A percentile compares a stretch with the other conserved stretches of the same genome.
These are phyloP conservation scores for Fusarium sp. DNA, from an alignment of 2,329 filamentous ascomycete species.

Conservation along the genomic window DNA sequence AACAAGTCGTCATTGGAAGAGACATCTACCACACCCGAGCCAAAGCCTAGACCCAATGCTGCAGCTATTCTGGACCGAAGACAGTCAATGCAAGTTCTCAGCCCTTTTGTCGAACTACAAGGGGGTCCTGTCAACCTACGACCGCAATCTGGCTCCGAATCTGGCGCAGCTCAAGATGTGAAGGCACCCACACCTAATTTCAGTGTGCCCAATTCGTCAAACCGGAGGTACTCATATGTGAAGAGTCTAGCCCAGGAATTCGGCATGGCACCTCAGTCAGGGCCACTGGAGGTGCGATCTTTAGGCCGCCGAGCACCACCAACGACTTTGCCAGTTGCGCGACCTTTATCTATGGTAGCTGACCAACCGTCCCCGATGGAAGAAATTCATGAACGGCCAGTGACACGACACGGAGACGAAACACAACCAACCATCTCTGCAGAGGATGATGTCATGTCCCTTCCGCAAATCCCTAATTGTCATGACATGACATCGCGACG, in stretches of 20 bases:
- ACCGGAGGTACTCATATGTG: conserved; percentile 61
- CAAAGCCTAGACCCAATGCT: conserved; percentile 65
- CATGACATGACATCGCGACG: conserved; percentile 42
- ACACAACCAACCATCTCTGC: conserved; percentile 18
- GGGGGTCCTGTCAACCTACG: conserved; percentile 45
- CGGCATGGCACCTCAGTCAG: conserved; percentile 31
- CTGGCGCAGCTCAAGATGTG: conserved; percentile 25
- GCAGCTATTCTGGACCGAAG: conserved; percentile 64
- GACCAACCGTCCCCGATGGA: conserved; percentile 63
- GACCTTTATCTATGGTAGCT: conserved; percentile 67
- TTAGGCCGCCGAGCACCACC: conserved; percentile 54
- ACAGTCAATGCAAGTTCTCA: conserved; percentile 64
- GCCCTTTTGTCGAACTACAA: conserved; percentile 59
- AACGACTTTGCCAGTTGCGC: conserved; percentile 61
- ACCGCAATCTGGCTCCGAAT: conserved; percentile 43
- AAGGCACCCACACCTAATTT: conserved; percentile 62
- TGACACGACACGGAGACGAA: conserved; percentile 49
- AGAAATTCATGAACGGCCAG: conserved; percentile 49
- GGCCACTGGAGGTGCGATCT: conserved; percentile 34
- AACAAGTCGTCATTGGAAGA: conserved; percentile 42
- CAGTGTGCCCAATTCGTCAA: conserved; percentile 63
- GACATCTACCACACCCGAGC: conserved; percentile 49
- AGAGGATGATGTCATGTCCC: conserved; percentile 35
- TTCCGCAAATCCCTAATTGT: conserved; percentile 25
- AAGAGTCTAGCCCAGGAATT: conserved; percentile 47